Conservation (phyloP, 192 early-diverging fungal species). For the Umbelopsis vinacea region DNA sequence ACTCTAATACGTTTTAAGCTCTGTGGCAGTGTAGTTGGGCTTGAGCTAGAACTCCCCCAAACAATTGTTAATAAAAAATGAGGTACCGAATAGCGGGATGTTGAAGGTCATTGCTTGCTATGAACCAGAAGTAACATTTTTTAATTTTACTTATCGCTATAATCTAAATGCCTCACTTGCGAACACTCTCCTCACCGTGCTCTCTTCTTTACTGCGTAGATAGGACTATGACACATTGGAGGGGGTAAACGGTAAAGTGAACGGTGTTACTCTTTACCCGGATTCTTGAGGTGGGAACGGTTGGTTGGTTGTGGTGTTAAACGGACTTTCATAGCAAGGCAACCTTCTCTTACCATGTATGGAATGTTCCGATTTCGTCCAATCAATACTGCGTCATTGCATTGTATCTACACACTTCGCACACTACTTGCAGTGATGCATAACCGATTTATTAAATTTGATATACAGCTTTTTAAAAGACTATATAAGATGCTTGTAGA, state of each 20-base stretch:
- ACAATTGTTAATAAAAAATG: not conserved
- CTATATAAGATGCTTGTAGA: too few species aligned
- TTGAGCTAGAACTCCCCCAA: too few species aligned
- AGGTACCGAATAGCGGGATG: not conserved
- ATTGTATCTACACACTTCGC: not conserved
- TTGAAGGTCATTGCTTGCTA: not conserved
- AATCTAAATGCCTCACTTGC: not conserved
- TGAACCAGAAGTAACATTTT: not conserved
- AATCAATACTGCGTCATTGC: slow-evolving; percentile 15
- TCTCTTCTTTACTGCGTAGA: too few species aligned
- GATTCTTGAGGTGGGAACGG: not conserved
- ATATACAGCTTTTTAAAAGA: too few species aligned
- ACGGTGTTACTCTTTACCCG: not conserved
- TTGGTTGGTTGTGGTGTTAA: slow-evolving; percentile 5
- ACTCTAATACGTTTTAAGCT: too few species aligned
- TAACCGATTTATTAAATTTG: too few species aligned
- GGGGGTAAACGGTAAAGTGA: not conserved
- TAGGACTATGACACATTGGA: not conserved
- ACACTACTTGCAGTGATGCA: not conserved
- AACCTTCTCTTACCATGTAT: slow-evolving; percentile 11
- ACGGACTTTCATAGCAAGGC: slow-evolving; percentile 2
- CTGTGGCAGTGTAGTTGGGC: too few species aligned
- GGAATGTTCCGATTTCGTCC: slow-evolving; percentile 5
- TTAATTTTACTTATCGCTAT: too few species aligned
- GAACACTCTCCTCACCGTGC: too few species aligned